Percentiles rank a stretch among this genome's conserved stretches.
These are phyloP conservation scores for Jimgerdemannia lactiflua DNA, from an alignment of 192 early-diverging fungal species.

Conservation along the genomic window DNA sequence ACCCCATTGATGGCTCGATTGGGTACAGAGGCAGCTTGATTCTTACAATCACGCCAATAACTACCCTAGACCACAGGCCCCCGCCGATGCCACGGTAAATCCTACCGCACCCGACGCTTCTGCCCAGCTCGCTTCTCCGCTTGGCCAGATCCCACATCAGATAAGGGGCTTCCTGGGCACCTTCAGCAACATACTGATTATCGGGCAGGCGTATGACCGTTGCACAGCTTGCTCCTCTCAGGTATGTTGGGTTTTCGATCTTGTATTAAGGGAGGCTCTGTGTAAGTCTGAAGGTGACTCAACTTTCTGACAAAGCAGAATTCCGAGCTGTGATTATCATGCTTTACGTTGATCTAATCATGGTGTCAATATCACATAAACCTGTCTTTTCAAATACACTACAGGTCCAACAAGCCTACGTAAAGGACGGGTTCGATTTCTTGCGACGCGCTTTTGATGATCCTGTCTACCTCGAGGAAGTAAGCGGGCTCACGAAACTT, in stretches of 20 bases:
- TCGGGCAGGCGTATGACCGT: constrained; percentile 78
- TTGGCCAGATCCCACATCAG: constrained; percentile 92
- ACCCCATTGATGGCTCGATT: neutral
- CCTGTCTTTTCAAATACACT: neutral
- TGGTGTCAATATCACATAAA: constrained; percentile 16
- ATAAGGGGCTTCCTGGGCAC: constrained; percentile 88
- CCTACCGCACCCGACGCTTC: neutral
- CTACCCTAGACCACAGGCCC: constrained; percentile 44
- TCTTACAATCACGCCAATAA: constrained; percentile 3
- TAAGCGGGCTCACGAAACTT: constrained; percentile 81
- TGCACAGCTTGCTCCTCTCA: constrained; percentile 90
- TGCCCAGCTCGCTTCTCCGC: constrained; percentile 12
- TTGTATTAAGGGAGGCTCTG: neutral
- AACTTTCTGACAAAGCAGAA: neutral
- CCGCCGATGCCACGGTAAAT: constrained; percentile 33
- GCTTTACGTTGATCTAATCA: neutral
- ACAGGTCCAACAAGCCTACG: constrained; percentile 56
- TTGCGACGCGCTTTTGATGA: constrained; percentile 67
- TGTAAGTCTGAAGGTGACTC: neutral
- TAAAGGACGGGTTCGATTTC: constrained; percentile 68
- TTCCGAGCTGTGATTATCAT: no score
- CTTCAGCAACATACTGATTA: constrained; percentile 81
- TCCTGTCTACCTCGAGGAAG: constrained; percentile 78
- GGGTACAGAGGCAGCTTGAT: neutral
- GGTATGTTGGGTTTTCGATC: constrained; percentile 20